phyloP scores from a whole-genome alignment of 2,329 filamentous ascomycete species.

The Ceratocystis diversiconidia region DNA sequence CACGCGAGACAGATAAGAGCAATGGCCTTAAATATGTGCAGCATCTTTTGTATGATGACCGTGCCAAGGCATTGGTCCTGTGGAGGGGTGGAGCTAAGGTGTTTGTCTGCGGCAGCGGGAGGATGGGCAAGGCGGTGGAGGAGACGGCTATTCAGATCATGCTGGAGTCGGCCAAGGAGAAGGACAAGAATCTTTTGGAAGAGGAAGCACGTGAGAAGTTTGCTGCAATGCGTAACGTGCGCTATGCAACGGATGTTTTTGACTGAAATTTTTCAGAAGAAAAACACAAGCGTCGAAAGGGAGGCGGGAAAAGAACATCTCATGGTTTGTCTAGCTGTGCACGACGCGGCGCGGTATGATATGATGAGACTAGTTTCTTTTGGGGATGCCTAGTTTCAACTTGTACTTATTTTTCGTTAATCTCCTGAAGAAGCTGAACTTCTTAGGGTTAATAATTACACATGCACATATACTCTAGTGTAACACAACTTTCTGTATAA shows the following conservation, averaged over 20 bases:
- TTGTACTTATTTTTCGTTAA: too few species aligned
- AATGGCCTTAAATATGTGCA: conserved; percentile 37
- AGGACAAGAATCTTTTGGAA: conserved; percentile 25
- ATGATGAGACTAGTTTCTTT: too few species aligned
- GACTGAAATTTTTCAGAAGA: conserved; percentile 26
- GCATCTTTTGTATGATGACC: conserved; percentile 29
- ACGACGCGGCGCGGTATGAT: too few species aligned
- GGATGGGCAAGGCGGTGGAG: conserved; percentile 35
- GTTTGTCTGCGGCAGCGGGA: conserved; percentile 50
- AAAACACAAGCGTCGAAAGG: too few species aligned
- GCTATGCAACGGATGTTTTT: conserved; percentile 49
- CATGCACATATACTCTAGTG: too few species aligned
- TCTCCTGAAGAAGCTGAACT: too few species aligned
- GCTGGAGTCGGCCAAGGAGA: conserved; percentile 24
- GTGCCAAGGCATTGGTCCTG: conserved; percentile 26
- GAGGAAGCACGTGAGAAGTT: conserved; percentile 35
- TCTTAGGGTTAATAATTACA: too few species aligned
- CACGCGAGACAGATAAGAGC: conserved; percentile 28
- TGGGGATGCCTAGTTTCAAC: too few species aligned
- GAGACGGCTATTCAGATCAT: conserved; percentile 28
- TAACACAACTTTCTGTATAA: too few species aligned
- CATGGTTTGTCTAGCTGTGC: too few species aligned
- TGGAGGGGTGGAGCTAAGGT: conserved; percentile 37
- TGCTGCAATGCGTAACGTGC: conserved; percentile 36
- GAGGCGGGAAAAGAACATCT: too few species aligned